A percentile compares a stretch with the other conserved stretches of the same genome.
These are phyloP conservation scores for Sclerotinia sclerotiorum DNA, from an alignment of 2,329 filamentous ascomycete genomes.

Conservation along the genomic window DNA sequence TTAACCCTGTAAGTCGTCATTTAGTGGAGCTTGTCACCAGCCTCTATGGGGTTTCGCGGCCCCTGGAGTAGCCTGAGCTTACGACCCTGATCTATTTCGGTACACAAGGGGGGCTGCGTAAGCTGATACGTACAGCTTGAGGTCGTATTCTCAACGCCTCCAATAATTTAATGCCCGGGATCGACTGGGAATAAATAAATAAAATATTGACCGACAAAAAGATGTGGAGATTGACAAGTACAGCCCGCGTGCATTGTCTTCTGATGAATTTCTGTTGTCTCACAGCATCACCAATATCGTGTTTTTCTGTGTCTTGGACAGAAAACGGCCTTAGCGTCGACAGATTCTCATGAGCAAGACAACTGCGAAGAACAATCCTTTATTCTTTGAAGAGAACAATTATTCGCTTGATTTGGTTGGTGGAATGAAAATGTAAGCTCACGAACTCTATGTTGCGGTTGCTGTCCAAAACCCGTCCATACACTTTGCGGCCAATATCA, in stretches of 20 bases:
- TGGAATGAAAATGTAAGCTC: not conserved
- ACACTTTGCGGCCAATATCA: not conserved
- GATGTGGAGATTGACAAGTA: not conserved
- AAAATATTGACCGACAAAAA: not conserved
- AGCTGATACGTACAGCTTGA: not conserved
- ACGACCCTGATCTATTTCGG: slow-evolving; percentile 7
- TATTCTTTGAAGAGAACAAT: not conserved
- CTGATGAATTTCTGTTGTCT: not conserved
- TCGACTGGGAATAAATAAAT: not conserved
- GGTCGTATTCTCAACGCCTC: not conserved
- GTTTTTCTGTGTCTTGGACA: not conserved
- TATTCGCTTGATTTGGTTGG: not conserved
- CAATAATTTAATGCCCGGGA: not conserved
- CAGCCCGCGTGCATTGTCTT: not conserved
- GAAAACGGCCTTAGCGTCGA: not conserved
- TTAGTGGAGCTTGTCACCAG: not conserved
- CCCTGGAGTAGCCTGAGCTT: not conserved
- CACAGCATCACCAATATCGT: not conserved
- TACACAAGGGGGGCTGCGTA: not conserved
- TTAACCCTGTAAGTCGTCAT: slow-evolving; percentile 15
- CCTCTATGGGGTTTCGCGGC: not conserved
- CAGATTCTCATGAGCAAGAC: not conserved
- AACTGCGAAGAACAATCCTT: not conserved
- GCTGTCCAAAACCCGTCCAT: not conserved
- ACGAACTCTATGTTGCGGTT: not conserved